These are phyloP conservation scores for Colletotrichum sp. DNA, from an alignment of 2,329 filamentous ascomycete genomes.

Conservation along the genomic window DNA sequence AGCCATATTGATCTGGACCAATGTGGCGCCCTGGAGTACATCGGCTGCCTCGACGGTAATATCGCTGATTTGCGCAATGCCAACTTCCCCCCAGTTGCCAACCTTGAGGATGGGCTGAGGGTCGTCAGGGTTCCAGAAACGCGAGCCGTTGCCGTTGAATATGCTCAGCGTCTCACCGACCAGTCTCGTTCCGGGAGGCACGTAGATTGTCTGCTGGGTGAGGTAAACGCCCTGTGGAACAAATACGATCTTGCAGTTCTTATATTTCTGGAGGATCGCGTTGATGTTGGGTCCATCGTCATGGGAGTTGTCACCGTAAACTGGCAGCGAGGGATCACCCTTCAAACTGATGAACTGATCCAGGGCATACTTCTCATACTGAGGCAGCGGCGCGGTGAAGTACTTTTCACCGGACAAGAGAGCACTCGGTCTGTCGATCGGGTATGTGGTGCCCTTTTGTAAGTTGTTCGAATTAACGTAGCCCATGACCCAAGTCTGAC, in stretches of 20 bases:
- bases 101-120: slow-evolving; percentile 56
- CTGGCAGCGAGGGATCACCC: slow-evolving; percentile 38
- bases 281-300: slow-evolving; percentile 37
- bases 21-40: slow-evolving; percentile 40
- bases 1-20: slow-evolving; percentile 57
- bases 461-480: slow-evolving; percentile 27
- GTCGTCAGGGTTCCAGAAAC: slow-evolving; percentile 44
- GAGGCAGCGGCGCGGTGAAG: slow-evolving; percentile 34
- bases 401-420: slow-evolving; percentile 38
- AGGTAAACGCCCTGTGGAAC: slow-evolving; percentile 36
- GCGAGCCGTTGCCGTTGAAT: slow-evolving; percentile 48
- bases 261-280: slow-evolving; percentile 31
- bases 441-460: slow-evolving; percentile 31
- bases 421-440: slow-evolving; percentile 31
- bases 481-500: slow-evolving; percentile 32
- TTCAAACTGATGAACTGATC: slow-evolving; percentile 52
- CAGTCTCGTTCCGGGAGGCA: slow-evolving; percentile 46
- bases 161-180: slow-evolving; percentile 61
- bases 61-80: slow-evolving; percentile 54
- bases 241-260: slow-evolving; percentile 41
- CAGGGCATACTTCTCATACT: slow-evolving; percentile 44
- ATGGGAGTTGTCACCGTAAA: slow-evolving; percentile 44
- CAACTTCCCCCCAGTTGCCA: slow-evolving; percentile 53
- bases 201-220: slow-evolving; percentile 8
- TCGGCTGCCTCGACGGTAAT: slow-evolving; percentile 57